phyloP scores from a whole-genome alignment of 257 asterid species.

The Striga asiatica region DNA sequence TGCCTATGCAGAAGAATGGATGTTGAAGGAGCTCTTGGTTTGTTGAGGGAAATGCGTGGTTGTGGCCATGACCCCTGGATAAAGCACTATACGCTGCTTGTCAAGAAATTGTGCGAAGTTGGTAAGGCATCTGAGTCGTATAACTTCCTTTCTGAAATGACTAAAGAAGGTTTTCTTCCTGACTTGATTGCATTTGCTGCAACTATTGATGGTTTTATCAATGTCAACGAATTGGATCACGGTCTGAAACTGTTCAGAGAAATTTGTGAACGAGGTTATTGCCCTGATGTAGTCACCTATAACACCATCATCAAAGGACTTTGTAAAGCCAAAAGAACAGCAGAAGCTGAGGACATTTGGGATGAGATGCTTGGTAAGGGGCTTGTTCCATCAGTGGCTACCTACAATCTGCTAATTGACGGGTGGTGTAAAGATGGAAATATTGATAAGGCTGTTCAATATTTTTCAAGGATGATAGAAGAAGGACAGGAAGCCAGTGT shows the following conservation, averaged over 20 bases:
- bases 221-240: constrained; percentile 38
- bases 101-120: constrained; percentile 45
- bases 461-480: constrained; percentile 46
- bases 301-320: constrained; percentile 73
- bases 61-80: constrained; percentile 86
- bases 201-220: constrained; percentile 54
- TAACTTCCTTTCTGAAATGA: constrained; percentile 52
- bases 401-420: constrained; percentile 74
- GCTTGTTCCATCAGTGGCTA: constrained; percentile 71
- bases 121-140: constrained; percentile 59
- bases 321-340: constrained; percentile 39
- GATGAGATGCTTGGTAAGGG: constrained; percentile 59
- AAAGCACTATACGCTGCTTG: constrained; percentile 61
- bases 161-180: constrained; percentile 58
- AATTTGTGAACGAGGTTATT: constrained; percentile 49
- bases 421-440: constrained; percentile 76
- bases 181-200: constrained; percentile 71
- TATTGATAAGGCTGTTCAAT: constrained; percentile 37
- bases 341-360: constrained; percentile 51
- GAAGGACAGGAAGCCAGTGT: constrained; percentile 52
- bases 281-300: constrained; percentile 72
- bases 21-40: constrained; percentile 43
- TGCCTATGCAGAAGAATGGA: constrained; percentile 63
- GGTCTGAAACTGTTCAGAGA: constrained; percentile 57
- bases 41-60: constrained; percentile 61